These are phyloP conservation scores for Zasmidium cellare DNA, from an alignment of 2,329 filamentous ascomycete species.

Conservation along the genomic window DNA sequence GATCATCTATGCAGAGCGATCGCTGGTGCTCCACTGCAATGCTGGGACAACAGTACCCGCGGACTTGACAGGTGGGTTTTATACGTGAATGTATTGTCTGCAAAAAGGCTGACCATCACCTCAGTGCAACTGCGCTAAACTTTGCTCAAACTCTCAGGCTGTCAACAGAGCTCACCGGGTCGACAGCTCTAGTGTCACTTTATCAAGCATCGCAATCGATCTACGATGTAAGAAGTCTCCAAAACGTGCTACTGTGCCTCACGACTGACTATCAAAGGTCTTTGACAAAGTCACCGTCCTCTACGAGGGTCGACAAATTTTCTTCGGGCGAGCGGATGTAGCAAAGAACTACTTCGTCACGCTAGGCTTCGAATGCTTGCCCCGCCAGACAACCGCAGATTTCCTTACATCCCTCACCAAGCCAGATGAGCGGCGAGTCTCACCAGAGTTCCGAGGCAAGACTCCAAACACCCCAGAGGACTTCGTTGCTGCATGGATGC, in stretches of 20 bases:
- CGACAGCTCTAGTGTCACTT: conserved; percentile 68
- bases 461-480: conserved; percentile 70
- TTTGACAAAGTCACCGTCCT: conserved; percentile 58
- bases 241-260: neutral
- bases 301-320: conserved; percentile 69
- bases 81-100: neutral
- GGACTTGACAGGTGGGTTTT: conserved; percentile 51
- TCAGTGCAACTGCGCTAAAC: conserved; percentile 75
- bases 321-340: conserved; percentile 61
- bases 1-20: conserved; percentile 45
- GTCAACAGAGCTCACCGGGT: conserved; percentile 74
- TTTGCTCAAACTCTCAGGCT: conserved; percentile 75
- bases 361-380: conserved; percentile 61
- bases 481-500: conserved; percentile 65
- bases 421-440: conserved; percentile 69
- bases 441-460: conserved; percentile 62
- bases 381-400: conserved; percentile 70
- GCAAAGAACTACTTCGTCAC: conserved; percentile 67
- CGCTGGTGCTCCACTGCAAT: conserved; percentile 70
- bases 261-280: neutral
- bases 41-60: conserved; percentile 78
- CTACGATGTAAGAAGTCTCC: conserved; percentile 48
- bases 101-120: conserved; percentile 32
- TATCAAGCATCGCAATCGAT: conserved; percentile 72
- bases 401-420: conserved; percentile 79